These are phyloP conservation scores for Trichomonascaceae sp. DNA, from an alignment of 1,139 yeast species.

Conservation along the genomic window DNA sequence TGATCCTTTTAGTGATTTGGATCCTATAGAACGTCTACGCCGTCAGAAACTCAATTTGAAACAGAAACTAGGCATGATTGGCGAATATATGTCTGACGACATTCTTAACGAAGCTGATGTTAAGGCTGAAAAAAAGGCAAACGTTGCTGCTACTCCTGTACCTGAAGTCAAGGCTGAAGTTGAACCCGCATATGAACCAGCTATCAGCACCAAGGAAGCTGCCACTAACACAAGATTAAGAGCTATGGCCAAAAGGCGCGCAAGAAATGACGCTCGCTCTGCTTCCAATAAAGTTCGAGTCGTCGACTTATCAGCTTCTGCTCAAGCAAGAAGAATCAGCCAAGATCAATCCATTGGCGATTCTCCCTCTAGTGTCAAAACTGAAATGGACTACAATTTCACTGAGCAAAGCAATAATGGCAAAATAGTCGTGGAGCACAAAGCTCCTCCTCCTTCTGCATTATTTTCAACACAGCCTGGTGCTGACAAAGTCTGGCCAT, in stretches of 20 bases:
- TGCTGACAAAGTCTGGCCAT: conserved; percentile 85
- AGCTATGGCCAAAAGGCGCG: conserved; percentile 90
- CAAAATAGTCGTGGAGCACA: conserved; percentile 77
- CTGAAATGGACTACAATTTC: conserved; percentile 31
- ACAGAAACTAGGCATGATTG: conserved; percentile 39
- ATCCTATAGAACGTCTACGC: conserved; percentile 36
- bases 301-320: conserved; percentile 73
- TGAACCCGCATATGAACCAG: conserved; percentile 14
- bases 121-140: conserved; percentile 16
- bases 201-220: conserved; percentile 20
- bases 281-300: conserved; percentile 48
- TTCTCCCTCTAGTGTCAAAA: conserved; percentile 13
- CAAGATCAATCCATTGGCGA: conserved; percentile 14
- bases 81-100: conserved; percentile 38
- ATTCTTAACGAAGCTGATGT: conserved; percentile 32
- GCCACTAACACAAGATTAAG: conserved; percentile 68
- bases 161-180: conserved; percentile 13
- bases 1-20: conserved; percentile 32
- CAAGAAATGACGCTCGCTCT: conserved; percentile 71
- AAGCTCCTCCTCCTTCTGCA: conserved; percentile 62
- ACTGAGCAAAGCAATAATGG: conserved; percentile 78
- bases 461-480: conserved; percentile 69
- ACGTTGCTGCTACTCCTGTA: conserved; percentile 11
- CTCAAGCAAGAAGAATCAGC: conserved; percentile 56
- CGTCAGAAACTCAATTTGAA: conserved; percentile 37